A percentile compares a stretch with the other conserved stretches of the same genome.
Evolutionary conservation across 495 filamentous ascomycete genomes (phyloP).

Genomic region (Penicillium canariense): DNA sequence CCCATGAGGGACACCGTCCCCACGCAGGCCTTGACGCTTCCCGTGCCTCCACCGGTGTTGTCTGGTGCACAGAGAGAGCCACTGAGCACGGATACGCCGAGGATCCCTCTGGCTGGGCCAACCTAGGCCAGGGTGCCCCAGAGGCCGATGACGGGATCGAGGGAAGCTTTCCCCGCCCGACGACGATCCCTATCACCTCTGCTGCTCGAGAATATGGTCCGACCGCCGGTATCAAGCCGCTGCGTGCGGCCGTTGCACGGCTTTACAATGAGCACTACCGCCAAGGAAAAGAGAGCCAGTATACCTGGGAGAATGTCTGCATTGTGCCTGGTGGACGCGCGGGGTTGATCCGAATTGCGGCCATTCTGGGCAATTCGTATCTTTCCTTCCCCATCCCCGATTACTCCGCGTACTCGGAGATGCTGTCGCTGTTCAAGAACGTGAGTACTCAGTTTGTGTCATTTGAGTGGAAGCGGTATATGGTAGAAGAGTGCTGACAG

Average conservation of each 20-base stretch:
- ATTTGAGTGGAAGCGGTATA: background rate
- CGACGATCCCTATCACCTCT: slow-evolving; percentile 71
- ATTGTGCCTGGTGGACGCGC: slow-evolving; percentile 94
- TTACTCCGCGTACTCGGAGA: slow-evolving; percentile 89
- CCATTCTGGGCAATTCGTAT: slow-evolving; percentile 89
- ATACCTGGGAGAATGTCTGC: slow-evolving; percentile 99
- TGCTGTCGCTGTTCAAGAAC: slow-evolving; percentile 89
- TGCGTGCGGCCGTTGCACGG: slow-evolving; percentile 84
- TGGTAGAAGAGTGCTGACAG: slow-evolving; percentile 1
- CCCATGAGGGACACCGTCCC: slow-evolving; percentile 83
- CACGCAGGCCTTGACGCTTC: slow-evolving; percentile 87
- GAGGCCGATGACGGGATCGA: slow-evolving; percentile 92
- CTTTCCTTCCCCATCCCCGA: slow-evolving; percentile 82
- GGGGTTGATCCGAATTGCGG: slow-evolving; percentile 89
- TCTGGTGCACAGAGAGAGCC: slow-evolving; percentile 84
- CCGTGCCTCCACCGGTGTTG: slow-evolving; percentile 77
- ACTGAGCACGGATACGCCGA: slow-evolving; percentile 79
- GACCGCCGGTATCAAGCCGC: slow-evolving; percentile 87
- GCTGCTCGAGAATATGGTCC: slow-evolving; percentile 86
- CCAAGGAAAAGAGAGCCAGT: slow-evolving; percentile 81
- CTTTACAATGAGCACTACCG: slow-evolving; percentile 94
- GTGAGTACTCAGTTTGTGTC: slow-evolving; percentile 38
- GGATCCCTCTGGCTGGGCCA: slow-evolving; percentile 81
- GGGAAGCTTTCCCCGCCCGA: slow-evolving; percentile 84
- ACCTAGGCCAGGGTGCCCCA: slow-evolving; percentile 91